These are phyloP conservation scores for Orbilia blumenaviensis DNA, from an alignment of 2,329 filamentous ascomycete genomes.

Conservation along the genomic window DNA sequence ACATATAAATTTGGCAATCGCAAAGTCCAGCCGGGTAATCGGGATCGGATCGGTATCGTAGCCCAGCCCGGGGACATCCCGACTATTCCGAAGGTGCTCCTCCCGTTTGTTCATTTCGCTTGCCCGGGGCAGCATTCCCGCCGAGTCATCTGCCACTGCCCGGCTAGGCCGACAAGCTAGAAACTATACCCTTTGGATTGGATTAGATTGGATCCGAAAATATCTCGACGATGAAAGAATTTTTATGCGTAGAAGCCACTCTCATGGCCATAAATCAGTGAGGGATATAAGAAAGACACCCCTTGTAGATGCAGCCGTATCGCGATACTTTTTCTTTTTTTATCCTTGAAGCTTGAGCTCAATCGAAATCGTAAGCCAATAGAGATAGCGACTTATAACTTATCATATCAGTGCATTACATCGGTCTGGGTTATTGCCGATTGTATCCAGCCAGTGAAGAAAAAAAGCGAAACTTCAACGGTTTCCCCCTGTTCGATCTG, in stretches of 20 bases:
- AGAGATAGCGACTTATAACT: not conserved
- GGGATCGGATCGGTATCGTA: constrained; percentile 37
- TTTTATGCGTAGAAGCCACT: not conserved
- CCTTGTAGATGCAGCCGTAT: not conserved
- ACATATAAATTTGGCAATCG: too few species aligned
- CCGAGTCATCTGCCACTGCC: constrained; percentile 21
- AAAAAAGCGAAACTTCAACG: constrained; percentile 41
- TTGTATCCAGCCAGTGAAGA: constrained; percentile 38
- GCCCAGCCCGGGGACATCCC: constrained; percentile 38
- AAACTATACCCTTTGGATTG: not conserved
- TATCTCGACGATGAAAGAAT: not conserved
- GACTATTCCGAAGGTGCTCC: constrained; percentile 37
- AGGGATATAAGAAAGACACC: constrained; percentile 47
- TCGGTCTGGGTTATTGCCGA: constrained; percentile 34
- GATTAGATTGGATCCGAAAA: not conserved
- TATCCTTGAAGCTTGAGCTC: too few species aligned
- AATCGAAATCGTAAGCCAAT: not conserved
- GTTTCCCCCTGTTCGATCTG: constrained; percentile 24
- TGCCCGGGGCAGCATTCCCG: constrained; percentile 21
- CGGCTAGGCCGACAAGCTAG: constrained; percentile 24
- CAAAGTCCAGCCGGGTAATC: constrained; percentile 37
- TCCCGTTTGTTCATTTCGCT: constrained; percentile 11
- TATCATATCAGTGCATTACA: not conserved
- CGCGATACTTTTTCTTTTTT: constrained; percentile 9
- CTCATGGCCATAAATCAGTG: constrained; percentile 1